phyloP scores from a whole-genome alignment of 352 stramenopile genomes.

The Elongisporangium prolatum region DNA sequence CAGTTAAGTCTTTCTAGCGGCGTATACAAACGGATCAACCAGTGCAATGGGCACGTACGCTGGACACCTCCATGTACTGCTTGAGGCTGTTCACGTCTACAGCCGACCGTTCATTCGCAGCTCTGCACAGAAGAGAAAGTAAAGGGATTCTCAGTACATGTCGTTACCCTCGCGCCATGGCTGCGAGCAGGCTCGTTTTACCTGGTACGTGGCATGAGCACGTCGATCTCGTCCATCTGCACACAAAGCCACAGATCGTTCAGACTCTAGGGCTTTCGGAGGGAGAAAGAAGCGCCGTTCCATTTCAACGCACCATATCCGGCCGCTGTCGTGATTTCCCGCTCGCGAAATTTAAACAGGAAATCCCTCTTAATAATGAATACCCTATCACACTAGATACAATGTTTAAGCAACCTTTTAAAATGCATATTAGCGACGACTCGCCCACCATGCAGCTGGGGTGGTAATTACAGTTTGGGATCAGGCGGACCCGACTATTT shows the following conservation, averaged over 20 bases:
- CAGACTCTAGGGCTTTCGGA: neutral
- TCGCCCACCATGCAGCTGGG: neutral
- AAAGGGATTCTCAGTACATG: neutral
- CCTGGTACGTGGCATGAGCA: slow-evolving; percentile 73
- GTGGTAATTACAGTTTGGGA: neutral
- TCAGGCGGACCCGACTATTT: neutral
- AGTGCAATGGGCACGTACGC: slow-evolving; percentile 11
- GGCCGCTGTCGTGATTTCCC: neutral
- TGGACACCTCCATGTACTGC: slow-evolving; percentile 53
- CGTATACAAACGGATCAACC: neutral
- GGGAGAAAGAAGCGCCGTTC: neutral
- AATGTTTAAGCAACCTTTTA: neutral
- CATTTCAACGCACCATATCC: neutral
- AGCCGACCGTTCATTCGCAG: slow-evolving; percentile 32
- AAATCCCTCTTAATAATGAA: neutral
- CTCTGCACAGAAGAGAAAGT: slow-evolving; percentile 13
- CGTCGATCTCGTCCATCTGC: slow-evolving; percentile 49
- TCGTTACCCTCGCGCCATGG: neutral
- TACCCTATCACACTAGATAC: neutral
- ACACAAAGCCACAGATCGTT: neutral
- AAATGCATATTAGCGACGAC: neutral
- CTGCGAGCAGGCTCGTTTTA: slow-evolving; percentile 9
- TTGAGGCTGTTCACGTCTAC: slow-evolving; percentile 49
- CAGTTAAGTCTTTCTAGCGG: neutral
- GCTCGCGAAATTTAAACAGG: neutral